These are phyloP conservation scores for Rostrohypoxylon terebratum DNA, from an alignment of 495 filamentous ascomycete genomes.

Conservation along the genomic window DNA sequence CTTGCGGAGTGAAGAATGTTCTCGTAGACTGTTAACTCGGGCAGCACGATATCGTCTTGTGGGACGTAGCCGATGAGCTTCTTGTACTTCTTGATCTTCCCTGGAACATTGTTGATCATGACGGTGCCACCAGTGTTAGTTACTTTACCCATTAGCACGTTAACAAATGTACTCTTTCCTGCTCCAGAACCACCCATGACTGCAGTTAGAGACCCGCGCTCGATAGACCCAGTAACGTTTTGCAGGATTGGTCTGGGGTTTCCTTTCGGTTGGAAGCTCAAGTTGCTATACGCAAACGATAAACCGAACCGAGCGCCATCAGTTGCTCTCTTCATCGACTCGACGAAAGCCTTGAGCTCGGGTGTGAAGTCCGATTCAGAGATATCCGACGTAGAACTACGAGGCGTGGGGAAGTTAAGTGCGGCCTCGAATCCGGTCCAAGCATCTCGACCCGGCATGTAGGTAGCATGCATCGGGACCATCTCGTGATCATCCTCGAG, in stretches of 20 bases:
- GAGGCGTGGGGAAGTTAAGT: constrained; percentile 46
- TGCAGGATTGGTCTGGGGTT: constrained; percentile 58
- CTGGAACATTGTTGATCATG: constrained; percentile 61
- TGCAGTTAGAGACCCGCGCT: constrained; percentile 61
- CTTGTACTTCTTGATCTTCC: constrained; percentile 61
- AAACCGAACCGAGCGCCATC: constrained; percentile 63
- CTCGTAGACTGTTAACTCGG: constrained; percentile 64
- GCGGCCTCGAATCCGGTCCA: constrained; percentile 56
- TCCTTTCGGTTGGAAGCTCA: constrained; percentile 60
- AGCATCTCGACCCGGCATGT: constrained; percentile 45
- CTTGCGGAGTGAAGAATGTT: constrained; percentile 66
- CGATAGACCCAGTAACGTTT: constrained; percentile 63
- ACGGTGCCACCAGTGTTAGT: constrained; percentile 57
- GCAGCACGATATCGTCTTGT: constrained; percentile 63
- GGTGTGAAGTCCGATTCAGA: constrained; percentile 49
- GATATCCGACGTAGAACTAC: constrained; percentile 36
- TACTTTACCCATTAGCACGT: constrained; percentile 65
- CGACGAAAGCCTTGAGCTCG: constrained; percentile 60
- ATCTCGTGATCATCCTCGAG: constrained; percentile 51
- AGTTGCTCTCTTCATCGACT: constrained; percentile 62
- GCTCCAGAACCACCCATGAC: constrained; percentile 65
- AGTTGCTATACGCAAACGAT: constrained; percentile 61
- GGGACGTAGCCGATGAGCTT: constrained; percentile 68
- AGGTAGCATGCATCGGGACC: constrained; percentile 43
- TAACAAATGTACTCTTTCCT: constrained; percentile 65